phyloP scores from a whole-genome alignment of 805 yeast genomes.

The Cyberlindnera samutprakarnensis region DNA sequence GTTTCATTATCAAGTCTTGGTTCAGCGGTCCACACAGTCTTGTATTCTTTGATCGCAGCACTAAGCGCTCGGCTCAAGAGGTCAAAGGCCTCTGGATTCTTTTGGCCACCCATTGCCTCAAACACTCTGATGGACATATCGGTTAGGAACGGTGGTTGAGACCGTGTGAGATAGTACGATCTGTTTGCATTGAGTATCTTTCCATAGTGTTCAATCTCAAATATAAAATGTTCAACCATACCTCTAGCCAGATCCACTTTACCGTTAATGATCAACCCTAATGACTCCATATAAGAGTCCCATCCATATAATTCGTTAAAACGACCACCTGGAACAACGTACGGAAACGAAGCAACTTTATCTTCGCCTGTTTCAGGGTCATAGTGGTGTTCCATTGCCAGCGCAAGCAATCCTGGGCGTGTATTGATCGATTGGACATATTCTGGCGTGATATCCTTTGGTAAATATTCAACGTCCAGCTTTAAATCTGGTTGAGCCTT shows the following conservation, averaged over 20 bases:
- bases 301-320: conserved; percentile 96
- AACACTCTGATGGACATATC: conserved; percentile 79
- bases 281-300: conserved; percentile 92
- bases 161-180: conserved; percentile 80
- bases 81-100: conserved; percentile 42
- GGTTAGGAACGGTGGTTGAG: conserved; percentile 95
- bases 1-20: conserved; percentile 72
- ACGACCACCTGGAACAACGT: conserved; percentile 95
- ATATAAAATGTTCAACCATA: conserved; percentile 87
- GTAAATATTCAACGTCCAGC: conserved; percentile 72
- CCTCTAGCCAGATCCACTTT: conserved; percentile 71
- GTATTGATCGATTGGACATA: conserved; percentile 70
- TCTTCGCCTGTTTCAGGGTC: conserved; percentile 45
- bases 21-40: conserved; percentile 64
- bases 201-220: conserved; percentile 85
- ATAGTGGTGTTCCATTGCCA: conserved; percentile 53
- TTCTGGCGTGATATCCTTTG: conserved; percentile 66
- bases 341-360: conserved; percentile 62
- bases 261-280: conserved; percentile 69
- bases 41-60: conserved; percentile 85
- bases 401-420: conserved; percentile 79
- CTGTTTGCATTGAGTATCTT: conserved; percentile 92
- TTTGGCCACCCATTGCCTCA: conserved; percentile 44
- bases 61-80: conserved; percentile 56
- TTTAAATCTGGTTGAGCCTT: conserved; percentile 44